These are phyloP conservation scores for Fusarium tricinctum DNA, from an alignment of 2,329 filamentous ascomycete species.

Conservation along the genomic window DNA sequence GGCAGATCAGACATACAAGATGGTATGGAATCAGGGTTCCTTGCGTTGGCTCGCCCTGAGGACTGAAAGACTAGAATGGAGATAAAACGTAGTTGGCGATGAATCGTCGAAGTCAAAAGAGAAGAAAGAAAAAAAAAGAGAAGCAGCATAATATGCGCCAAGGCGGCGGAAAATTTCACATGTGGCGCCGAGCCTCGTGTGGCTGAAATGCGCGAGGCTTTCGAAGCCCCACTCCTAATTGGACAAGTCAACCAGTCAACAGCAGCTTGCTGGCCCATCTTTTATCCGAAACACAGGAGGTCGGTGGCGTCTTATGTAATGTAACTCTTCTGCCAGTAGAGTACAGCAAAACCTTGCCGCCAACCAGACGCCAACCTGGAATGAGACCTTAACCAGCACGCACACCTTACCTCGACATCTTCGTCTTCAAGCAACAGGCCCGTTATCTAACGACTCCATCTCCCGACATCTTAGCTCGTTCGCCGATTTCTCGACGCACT, in stretches of 20 bases:
- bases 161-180: constrained; percentile 46
- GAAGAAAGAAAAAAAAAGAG: constrained; percentile 39
- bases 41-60: constrained; percentile 73
- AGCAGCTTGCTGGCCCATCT: constrained; percentile 5
- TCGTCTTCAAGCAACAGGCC: constrained; percentile 45
- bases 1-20: constrained; percentile 24
- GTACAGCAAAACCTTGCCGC: constrained; percentile 60
- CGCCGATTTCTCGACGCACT: constrained; percentile 32
- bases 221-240: not conserved
- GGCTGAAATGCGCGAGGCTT: constrained; percentile 29
- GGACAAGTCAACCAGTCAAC: not conserved
- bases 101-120: constrained; percentile 34
- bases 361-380: constrained; percentile 57
- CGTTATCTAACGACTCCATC: constrained; percentile 49
- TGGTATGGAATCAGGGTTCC: constrained; percentile 64
- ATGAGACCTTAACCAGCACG: constrained; percentile 58
- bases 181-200: constrained; percentile 41
- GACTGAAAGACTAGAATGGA: constrained; percentile 36
- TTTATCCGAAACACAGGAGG: constrained; percentile 42
- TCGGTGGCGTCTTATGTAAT: constrained; percentile 52
- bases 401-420: constrained; percentile 48
- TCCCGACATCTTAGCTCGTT: constrained; percentile 37
- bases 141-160: constrained; percentile 30
- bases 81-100: constrained; percentile 34
- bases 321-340: constrained; percentile 46